These are phyloP conservation scores for Russula earlei DNA, from an alignment of 768 basidiomycete species.

Conservation along the genomic window DNA sequence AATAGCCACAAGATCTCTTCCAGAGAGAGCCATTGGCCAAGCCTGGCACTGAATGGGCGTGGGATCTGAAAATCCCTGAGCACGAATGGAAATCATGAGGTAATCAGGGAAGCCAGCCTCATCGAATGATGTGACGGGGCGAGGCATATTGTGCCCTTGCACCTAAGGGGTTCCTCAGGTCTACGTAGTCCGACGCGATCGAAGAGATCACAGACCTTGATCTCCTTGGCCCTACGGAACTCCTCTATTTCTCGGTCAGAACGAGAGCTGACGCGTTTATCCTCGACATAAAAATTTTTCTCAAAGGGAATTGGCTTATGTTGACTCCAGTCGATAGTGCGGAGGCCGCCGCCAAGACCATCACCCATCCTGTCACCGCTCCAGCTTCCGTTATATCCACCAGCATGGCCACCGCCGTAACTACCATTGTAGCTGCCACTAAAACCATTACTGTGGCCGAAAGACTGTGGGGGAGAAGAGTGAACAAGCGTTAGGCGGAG, in stretches of 20 bases:
- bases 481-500: not conserved
- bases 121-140: constrained; percentile 86
- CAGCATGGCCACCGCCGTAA: constrained; percentile 31
- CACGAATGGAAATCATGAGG: constrained; percentile 84
- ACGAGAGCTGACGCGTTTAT: constrained; percentile 69
- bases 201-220: constrained; percentile 48
- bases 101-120: constrained; percentile 97
- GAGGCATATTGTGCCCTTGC: constrained; percentile 79
- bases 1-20: constrained; percentile 90
- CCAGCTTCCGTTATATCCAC: constrained; percentile 44
- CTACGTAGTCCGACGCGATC: not conserved
- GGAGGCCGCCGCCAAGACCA: constrained; percentile 72
- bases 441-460: constrained; percentile 31
- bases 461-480: constrained; percentile 18
- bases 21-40: constrained; percentile 97
- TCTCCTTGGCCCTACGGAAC: constrained; percentile 76
- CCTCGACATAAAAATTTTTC: constrained; percentile 96
- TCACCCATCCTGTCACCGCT: constrained; percentile 65
- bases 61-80: constrained; percentile 85
- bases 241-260: constrained; percentile 83
- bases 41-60: constrained; percentile 98
- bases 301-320: constrained; percentile 79
- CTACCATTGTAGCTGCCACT: constrained; percentile 26
- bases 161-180: constrained; percentile 41
- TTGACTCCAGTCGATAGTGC: constrained; percentile 74